phyloP scores from a whole-genome alignment of 352 stramenopile genomes.

The Phytophthora fragariae region DNA sequence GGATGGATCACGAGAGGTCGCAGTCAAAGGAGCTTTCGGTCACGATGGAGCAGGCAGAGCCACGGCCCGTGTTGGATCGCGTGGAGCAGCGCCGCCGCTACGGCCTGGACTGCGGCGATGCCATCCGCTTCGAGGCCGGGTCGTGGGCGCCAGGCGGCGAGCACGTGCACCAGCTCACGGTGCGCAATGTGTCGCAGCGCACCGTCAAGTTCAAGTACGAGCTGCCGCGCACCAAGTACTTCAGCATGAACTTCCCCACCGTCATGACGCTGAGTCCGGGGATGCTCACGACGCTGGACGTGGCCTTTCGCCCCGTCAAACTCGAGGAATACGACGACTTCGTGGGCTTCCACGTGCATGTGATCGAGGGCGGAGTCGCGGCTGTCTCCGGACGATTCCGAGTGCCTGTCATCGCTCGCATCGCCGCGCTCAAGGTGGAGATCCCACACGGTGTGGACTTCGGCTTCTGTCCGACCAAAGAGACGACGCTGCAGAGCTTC shows the following conservation, averaged over 20 bases:
- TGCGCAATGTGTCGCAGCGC: constrained; percentile 91
- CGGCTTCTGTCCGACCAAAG: constrained; percentile 90
- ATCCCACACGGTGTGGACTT: constrained; percentile 83
- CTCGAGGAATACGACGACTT: constrained; percentile 93
- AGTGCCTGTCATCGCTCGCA: constrained; percentile 85
- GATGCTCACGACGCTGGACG: constrained; percentile 86
- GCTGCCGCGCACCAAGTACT: constrained; percentile 93
- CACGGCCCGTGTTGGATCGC: constrained; percentile 64
- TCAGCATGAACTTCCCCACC: constrained; percentile 94
- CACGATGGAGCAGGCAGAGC: constrained; percentile 16
- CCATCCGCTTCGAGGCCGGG: constrained; percentile 88
- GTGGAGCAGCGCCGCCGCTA: constrained; percentile 78
- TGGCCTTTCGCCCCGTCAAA: constrained; percentile 91
- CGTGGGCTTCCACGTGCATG: constrained; percentile 90
- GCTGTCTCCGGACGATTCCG: constrained; percentile 82
- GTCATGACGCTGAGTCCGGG: constrained; percentile 89
- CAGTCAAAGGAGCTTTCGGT: neutral
- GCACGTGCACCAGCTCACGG: constrained; percentile 89
- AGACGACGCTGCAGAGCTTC: constrained; percentile 82
- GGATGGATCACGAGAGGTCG: constrained; percentile 30
- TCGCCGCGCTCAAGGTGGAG: constrained; percentile 73
- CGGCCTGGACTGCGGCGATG: constrained; percentile 86
- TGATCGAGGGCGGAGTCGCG: constrained; percentile 79
- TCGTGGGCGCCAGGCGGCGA: constrained; percentile 92
- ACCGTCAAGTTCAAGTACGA: constrained; percentile 94